Evolutionary conservation across 208 protist genomes (phyloP), one percentile per base, ranked within the genome.

Genomic region (Lotmaria passim): DNA sequence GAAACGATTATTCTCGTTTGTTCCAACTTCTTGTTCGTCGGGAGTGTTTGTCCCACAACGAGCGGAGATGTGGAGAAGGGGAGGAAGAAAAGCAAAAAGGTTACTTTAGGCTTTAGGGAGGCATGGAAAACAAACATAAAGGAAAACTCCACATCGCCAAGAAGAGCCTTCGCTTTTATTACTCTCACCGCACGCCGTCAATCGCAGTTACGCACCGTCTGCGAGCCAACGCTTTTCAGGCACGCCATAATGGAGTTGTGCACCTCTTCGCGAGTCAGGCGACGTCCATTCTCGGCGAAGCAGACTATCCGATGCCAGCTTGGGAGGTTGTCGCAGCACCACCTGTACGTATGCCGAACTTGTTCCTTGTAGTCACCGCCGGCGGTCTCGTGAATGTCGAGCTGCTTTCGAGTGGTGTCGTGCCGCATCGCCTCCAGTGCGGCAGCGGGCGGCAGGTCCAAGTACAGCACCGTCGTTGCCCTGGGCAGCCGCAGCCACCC

Each of bases 331-430:
- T 82, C 47, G 62, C 91, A 96, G 77, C 93, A 97, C 89, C 91
- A 95, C 41, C 85, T 52, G 64, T 92, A 97, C 21, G 82, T 86
- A 19, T 81, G 47, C 19, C 89, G 73, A 33, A 97, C 88, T 36
- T 71, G 71, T 33, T 94, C 74, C 75, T 97, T 98, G 80, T 96
- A 96, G 11, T 72, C 51, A 2, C 41, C 34, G 7, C 85, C 67
- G 0, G 92, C 92, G 5, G 83, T 94, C 67, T 98, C 94, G 73
- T 98, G 91, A 52, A 96, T 96, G 68, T 98, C 94, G 5, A 98
- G 82, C 28, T 74, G 73, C 59, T 62, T 68, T 6, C 94, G 87
- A 19, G 81, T 91, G 8, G 55, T 26, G 71, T 98, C 94, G 7
- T 51, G 36, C 59, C 81, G 69, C 82, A 98, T 90, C 21, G 94